Conservation (phyloP, 1,139 yeast genomes). For the Taphrina wiesneri region DNA sequence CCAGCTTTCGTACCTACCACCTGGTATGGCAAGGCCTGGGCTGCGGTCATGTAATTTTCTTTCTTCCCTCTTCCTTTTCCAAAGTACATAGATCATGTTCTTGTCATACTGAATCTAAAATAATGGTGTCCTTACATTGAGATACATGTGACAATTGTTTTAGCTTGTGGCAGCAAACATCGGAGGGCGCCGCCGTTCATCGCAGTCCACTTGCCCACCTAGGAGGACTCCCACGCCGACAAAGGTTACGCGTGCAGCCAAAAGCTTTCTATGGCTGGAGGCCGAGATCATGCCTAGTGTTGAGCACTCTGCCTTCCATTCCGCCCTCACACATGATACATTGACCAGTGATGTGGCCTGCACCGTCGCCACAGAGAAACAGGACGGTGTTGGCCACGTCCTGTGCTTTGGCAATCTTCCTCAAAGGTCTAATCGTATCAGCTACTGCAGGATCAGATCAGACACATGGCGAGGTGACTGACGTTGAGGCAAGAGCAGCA, state of each 20-base stretch:
- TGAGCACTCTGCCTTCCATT: conserved; percentile 32
- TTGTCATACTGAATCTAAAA: background rate
- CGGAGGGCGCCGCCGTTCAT: no score
- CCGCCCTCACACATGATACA: conserved; percentile 32
- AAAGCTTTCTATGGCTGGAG: no score
- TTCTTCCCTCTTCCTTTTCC: background rate
- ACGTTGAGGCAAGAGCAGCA: conserved; percentile 26
- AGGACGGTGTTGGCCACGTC: conserved; percentile 24
- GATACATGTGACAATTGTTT: no score
- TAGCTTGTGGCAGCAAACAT: background rate
- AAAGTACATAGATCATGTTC: background rate
- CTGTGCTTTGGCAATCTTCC: conserved; percentile 24
- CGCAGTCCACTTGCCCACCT: no score
- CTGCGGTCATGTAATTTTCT: background rate
- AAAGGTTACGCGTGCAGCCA: no score
- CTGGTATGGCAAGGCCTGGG: conserved; percentile 15
- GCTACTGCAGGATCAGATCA: background rate
- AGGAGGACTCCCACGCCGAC: no score
- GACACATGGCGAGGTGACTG: background rate
- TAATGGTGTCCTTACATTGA: no score
- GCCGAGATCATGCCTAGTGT: conserved; percentile 1
- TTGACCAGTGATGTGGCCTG: conserved; percentile 30
- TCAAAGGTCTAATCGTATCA: conserved; percentile 7
- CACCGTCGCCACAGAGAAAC: conserved; percentile 11
- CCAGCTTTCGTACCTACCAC: background rate